These are phyloP conservation scores for Saposhnikovia divaricata DNA, from an alignment of 129 eudicot species.

Conservation along the genomic window DNA sequence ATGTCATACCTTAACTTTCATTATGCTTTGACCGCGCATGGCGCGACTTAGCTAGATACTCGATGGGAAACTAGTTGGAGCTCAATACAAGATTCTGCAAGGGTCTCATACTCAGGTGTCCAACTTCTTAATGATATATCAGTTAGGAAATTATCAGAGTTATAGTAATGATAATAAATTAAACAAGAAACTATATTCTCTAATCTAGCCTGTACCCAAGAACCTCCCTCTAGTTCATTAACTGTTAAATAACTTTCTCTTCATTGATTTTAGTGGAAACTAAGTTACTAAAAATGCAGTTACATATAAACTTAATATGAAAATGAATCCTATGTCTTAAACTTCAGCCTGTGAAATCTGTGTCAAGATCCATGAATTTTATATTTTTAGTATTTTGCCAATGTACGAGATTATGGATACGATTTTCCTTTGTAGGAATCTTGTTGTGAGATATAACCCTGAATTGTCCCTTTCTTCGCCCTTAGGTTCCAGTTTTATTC, in stretches of 20 bases:
- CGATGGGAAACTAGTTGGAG: no score
- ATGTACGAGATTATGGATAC: background rate
- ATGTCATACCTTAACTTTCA: background rate
- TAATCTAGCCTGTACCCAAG: background rate
- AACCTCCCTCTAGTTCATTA: no score
- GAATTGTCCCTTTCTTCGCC: no score
- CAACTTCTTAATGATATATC: background rate
- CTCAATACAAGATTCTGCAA: background rate
- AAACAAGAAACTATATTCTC: background rate
- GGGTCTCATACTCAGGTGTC: background rate
- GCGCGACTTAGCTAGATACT: background rate
- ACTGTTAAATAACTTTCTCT: no score
- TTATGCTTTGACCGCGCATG: background rate
- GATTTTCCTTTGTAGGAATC: no score
- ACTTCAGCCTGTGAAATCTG: background rate
- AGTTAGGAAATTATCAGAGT: background rate
- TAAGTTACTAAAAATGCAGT: background rate
- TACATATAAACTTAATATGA: no score
- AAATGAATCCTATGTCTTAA: background rate
- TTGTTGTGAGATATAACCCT: background rate
- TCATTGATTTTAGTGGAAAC: background rate
- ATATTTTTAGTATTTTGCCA: background rate
- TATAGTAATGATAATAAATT: background rate
- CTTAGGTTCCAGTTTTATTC: no score
- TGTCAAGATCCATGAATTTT: background rate